Evolutionary conservation across 2,329 filamentous ascomycete genomes (phyloP).

Genomic region (Cyphellophora europaea): DNA sequence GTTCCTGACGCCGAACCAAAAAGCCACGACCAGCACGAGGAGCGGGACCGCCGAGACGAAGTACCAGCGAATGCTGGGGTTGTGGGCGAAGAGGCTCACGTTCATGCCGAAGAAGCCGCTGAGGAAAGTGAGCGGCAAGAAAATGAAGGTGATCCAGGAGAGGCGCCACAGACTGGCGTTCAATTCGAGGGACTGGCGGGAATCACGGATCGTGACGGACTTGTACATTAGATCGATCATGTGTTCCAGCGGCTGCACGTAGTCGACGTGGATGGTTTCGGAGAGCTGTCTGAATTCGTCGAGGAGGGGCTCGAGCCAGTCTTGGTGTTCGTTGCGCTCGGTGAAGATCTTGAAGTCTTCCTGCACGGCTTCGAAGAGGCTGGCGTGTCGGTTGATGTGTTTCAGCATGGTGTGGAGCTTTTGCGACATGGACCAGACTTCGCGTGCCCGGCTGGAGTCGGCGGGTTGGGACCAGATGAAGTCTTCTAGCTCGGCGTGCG

Average conservation of each 20-base stretch:
- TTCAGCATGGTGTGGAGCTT: constrained; percentile 45
- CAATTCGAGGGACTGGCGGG: constrained; percentile 9
- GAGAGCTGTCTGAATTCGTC: constrained; percentile 37
- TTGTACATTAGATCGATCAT: constrained; percentile 36
- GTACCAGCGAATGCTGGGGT: constrained; percentile 39
- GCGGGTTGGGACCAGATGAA: constrained; percentile 46
- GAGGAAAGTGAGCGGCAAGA: constrained; percentile 39
- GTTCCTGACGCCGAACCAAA: background rate
- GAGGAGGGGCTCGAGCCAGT: constrained; percentile 32
- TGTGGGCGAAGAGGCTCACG: constrained; percentile 34
- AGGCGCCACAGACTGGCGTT: constrained; percentile 21
- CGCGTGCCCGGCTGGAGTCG: constrained; percentile 42
- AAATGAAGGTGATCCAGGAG: constrained; percentile 31
- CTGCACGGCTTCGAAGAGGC: constrained; percentile 31
- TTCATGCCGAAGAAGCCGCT: constrained; percentile 26
- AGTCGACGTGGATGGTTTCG: constrained; percentile 39
- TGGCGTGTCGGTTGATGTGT: constrained; percentile 37
- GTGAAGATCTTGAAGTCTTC: constrained; percentile 32
- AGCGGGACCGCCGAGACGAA: constrained; percentile 38
- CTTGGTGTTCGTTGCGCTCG: constrained; percentile 30
- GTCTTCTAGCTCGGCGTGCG: constrained; percentile 29
- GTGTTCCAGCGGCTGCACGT: constrained; percentile 41
- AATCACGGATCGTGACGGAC: constrained; percentile 42
- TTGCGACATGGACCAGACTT: constrained; percentile 42
- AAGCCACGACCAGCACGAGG: background rate